Conservation (phyloP, 805 yeast species). For the Debaryomyces maramus region DNA sequence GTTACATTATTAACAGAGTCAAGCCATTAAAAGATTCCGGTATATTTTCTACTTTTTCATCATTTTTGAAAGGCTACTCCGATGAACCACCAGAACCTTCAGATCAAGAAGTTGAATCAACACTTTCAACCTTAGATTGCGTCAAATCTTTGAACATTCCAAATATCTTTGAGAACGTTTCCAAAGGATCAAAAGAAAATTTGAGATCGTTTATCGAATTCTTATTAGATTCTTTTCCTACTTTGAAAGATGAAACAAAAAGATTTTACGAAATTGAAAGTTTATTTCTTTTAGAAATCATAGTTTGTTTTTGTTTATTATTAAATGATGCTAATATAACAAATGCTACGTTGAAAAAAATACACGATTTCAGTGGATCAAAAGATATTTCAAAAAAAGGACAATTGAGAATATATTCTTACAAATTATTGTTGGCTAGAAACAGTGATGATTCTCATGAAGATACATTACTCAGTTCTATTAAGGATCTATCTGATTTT, state of each 20-base stretch:
- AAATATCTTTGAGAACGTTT: slow-evolving; percentile 53
- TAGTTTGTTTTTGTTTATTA: slow-evolving; percentile 36
- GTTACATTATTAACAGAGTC: slow-evolving; percentile 59
- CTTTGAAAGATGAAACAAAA: slow-evolving; percentile 25
- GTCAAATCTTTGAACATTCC: slow-evolving; percentile 66
- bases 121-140: slow-evolving; percentile 81
- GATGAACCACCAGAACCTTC: slow-evolving; percentile 92
- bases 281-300: slow-evolving; percentile 49
- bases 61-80: slow-evolving; percentile 81
- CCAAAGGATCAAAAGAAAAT: slow-evolving; percentile 35
- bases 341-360: not conserved
- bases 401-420: slow-evolving; percentile 48
- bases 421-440: slow-evolving; percentile 50
- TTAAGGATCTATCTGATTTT: slow-evolving; percentile 21
- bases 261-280: slow-evolving; percentile 47
- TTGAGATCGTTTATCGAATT: slow-evolving; percentile 31
- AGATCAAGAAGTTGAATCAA: slow-evolving; percentile 86
- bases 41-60: slow-evolving; percentile 85
- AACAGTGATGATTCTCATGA: slow-evolving; percentile 23
- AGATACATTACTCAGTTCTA: slow-evolving; percentile 11
- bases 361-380: slow-evolving; percentile 8
- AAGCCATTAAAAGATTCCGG: slow-evolving; percentile 73
- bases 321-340: slow-evolving; percentile 20
- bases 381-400: slow-evolving; percentile 29
- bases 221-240: slow-evolving; percentile 30